Base-by-base conservation (phyloP, 352 stramenopile species). In the Globisporangium mamillatum region DNA sequence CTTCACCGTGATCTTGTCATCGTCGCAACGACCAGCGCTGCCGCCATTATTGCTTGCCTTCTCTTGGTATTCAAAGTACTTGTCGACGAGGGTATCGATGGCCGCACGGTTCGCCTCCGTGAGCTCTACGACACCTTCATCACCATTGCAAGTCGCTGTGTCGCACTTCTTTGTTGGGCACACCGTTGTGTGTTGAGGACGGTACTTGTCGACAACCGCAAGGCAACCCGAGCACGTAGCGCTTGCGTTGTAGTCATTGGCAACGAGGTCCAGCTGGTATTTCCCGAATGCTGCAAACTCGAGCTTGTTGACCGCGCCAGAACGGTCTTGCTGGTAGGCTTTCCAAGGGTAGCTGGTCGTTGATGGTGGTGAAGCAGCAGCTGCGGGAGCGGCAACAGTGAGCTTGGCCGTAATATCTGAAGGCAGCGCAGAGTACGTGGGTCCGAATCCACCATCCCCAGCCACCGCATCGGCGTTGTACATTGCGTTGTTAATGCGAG, bases 201-300 rank as follows among this genome's bases (percentile, higher is more conserved):
- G 81, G 63, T 78, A 78, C 1, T 80, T 67, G 60, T 92, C 84
- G 2, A 87, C 70, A 22, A 92, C 76, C 0, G 77, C 70, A 3
- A 92, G 56, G 48, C 84, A 92, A 3, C 80, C 84, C 1, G 67
- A 34, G 59, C 80, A 92, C 34, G 66, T 73, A 0, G 81, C 71
- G 3, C 68, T 63, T 0, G 53, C 68, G n/a, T 72, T 79, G 66
- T 88, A 89, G 64, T 91, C 81, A 50, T 70, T 73, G 14, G 83
- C 81, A 4, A 70, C 66, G n/a, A 89, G 24, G 9, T 73, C 41
- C 20, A 91, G 71, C 6, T 71, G 27, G 68, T 90, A 91, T 66
- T 86, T 86, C 34, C 83, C 81, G 46, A 79, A 88, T 0, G 68
- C 65, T 0, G 68, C 70, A 61, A 89, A 81, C 29, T 59, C 61